These are phyloP conservation scores for Aspergillus terreus DNA, from an alignment of 2,329 filamentous ascomycete genomes.

Conservation along the genomic window DNA sequence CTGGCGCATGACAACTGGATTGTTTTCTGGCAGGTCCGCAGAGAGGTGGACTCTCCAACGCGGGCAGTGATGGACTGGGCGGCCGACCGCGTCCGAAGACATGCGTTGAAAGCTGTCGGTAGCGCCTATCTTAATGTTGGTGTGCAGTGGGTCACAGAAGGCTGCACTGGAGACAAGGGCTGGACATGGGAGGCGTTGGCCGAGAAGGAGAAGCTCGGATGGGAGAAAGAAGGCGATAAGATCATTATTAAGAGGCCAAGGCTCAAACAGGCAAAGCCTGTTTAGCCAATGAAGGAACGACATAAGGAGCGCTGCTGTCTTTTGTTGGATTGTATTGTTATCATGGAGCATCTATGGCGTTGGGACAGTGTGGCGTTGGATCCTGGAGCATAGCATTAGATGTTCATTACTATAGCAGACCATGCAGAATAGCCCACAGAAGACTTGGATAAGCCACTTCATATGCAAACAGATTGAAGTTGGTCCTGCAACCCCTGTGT, in stretches of 20 bases:
- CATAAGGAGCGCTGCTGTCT: too few species aligned
- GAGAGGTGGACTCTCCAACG: slow-evolving; percentile 74
- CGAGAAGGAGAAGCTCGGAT: slow-evolving; percentile 71
- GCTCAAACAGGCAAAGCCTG: slow-evolving; percentile 18
- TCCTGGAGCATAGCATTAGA: background rate
- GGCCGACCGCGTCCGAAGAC: slow-evolving; percentile 67
- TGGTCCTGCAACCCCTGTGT: too few species aligned
- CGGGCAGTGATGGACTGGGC: slow-evolving; percentile 77
- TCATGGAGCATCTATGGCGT: slow-evolving; percentile 18
- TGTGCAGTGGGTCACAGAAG: slow-evolving; percentile 65
- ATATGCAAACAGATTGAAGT: too few species aligned
- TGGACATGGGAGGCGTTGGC: slow-evolving; percentile 69
- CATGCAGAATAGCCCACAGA: background rate
- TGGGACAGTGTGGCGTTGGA: slow-evolving; percentile 13
- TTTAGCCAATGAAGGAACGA: slow-evolving; percentile 11
- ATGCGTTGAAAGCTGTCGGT: slow-evolving; percentile 83
- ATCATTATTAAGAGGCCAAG: slow-evolving; percentile 69
- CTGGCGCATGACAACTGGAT: slow-evolving; percentile 81
- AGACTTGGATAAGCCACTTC: too few species aligned
- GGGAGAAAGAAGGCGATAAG: slow-evolving; percentile 69
- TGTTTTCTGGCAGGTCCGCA: slow-evolving; percentile 67
- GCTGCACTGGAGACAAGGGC: slow-evolving; percentile 38
- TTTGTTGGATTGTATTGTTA: slow-evolving; percentile 5
- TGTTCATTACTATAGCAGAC: background rate
- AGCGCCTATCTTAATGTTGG: slow-evolving; percentile 74